phyloP scores from a whole-genome alignment of 2,329 filamentous ascomycete genomes.

The Amauroascus niger region DNA sequence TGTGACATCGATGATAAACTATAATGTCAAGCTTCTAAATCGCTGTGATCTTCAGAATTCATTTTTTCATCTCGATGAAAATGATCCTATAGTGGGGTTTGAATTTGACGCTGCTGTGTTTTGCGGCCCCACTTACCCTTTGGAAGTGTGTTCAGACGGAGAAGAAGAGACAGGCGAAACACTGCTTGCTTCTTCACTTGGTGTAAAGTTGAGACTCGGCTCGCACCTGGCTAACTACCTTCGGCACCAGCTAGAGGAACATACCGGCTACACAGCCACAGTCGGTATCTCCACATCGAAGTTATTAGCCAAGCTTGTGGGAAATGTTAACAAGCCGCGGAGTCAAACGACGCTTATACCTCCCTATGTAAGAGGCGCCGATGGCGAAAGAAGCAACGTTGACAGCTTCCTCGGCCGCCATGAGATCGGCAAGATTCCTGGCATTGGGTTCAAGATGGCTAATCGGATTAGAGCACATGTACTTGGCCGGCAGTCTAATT shows the following conservation, averaged over 20 bases:
- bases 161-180: conserved; percentile 14
- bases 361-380: conserved; percentile 36
- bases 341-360: conserved; percentile 76
- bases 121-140: conserved; percentile 54
- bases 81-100: conserved; percentile 73
- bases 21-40: conserved; percentile 67
- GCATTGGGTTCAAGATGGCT: conserved; percentile 72
- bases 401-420: conserved; percentile 63
- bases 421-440: conserved; percentile 70
- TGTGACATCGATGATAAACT: conserved; percentile 74
- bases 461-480: conserved; percentile 56
- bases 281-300: conserved; percentile 85
- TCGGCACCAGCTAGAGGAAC: conserved; percentile 59
- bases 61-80: conserved; percentile 67
- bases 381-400: conserved; percentile 41
- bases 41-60: conserved; percentile 52
- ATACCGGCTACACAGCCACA: conserved; percentile 76
- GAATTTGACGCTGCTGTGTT: conserved; percentile 60
- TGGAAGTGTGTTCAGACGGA: conserved; percentile 12
- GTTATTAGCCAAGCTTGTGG: conserved; percentile 72
- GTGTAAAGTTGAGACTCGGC: conserved; percentile 59
- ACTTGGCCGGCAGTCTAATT: conserved; percentile 35
- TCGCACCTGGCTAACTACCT: conserved; percentile 73
- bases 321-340: conserved; percentile 74
- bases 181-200: conserved; percentile 25